Percentiles rank a stretch among this genome's conserved stretches.
phyloP scores from a whole-genome alignment of 225 moss, liverwort and hornwort genomes.

The Polytrichum formosum region DNA sequence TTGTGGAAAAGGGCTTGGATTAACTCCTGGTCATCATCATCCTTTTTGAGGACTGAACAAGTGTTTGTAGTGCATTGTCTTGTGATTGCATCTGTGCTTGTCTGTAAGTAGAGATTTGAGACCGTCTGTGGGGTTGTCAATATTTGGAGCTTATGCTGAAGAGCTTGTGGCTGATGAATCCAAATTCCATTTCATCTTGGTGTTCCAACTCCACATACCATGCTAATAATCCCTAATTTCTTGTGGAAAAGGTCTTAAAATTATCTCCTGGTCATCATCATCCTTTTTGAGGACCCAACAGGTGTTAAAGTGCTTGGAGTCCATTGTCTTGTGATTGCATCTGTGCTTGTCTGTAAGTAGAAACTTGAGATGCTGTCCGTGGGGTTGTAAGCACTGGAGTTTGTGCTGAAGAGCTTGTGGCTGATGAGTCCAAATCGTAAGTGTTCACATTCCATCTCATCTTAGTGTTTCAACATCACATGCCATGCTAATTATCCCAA shows the following conservation, averaged over 20 bases:
- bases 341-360: conserved; percentile 12
- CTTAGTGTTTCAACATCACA: not conserved
- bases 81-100: no score
- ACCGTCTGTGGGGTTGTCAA: conserved; percentile 61
- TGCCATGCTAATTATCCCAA: not conserved
- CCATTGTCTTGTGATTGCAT: no score
- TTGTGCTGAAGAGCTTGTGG: conserved; percentile 72
- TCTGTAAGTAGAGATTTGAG: conserved; percentile 31
- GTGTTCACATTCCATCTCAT: conserved; percentile 16
- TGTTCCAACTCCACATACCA: not conserved
- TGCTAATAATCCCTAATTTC: not conserved
- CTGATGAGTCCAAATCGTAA: conserved; percentile 39
- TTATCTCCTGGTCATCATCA: not conserved
- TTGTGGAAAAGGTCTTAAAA: not conserved
- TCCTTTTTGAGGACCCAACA: no score
- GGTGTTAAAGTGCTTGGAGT: no score
- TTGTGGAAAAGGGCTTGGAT: not conserved
- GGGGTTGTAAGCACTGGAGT: conserved; percentile 46
- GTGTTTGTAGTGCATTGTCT: no score
- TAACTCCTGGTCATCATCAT: not conserved
- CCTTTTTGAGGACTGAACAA: no score
- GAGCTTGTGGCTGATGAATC: conserved; percentile 57
- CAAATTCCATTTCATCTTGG: conserved; percentile 3
- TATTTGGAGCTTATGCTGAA: conserved; percentile 61
- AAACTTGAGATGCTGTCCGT: conserved; percentile 61